Base-by-base conservation (phyloP, 2,329 filamentous ascomycete species). In the Aureobasidium vineae region DNA sequence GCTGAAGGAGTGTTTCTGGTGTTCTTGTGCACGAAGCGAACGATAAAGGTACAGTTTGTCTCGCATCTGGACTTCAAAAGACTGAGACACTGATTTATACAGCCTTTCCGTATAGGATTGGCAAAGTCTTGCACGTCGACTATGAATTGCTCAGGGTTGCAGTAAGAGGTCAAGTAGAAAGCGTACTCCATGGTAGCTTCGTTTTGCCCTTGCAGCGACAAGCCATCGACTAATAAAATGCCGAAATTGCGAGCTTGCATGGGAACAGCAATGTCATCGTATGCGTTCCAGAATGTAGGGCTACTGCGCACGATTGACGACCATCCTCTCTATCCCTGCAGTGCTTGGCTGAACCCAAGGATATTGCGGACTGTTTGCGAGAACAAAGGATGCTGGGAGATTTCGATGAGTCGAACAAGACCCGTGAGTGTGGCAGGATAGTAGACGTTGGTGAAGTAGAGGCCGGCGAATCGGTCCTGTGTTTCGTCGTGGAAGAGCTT, bases 71-170 rank as follows among this genome's bases (percentile, higher is more conserved):
- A 26, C 16, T 23, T 31, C n/a, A 50, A 16, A 0, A n/a, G 3
- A 6, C 28, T 31, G 5, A 28, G 26, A 50, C 8, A 4, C 2
- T 21, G n/a, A 11, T 21, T 11, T 7, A 45, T 23, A 4, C 6
- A 23, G 0, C 1, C n/a, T 13, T 10, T 23, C 3, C 11, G 3
- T 1, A 11, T 11, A 6, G n/a, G 21, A 5, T 8, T 11, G 7
- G 13, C 26, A 7, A 23, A 21, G 47, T 8, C 15, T 15, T n/a
- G 47, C 2, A 50, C 15, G 19, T 50, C 47, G 21, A 50, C 23
- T 7, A 23, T 50, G 47, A 50, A 50, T 8, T 28, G 15, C 5
- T 26, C 15, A 28, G 15, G 26, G 4, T 31, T 31, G 28, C 28
- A 31, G 13, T 16, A 10, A 0, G 3, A 19, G 2, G 1, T 8